Base-by-base conservation (phyloP, 2,329 filamentous ascomycete genomes). In the Trichoderma sp. region DNA sequence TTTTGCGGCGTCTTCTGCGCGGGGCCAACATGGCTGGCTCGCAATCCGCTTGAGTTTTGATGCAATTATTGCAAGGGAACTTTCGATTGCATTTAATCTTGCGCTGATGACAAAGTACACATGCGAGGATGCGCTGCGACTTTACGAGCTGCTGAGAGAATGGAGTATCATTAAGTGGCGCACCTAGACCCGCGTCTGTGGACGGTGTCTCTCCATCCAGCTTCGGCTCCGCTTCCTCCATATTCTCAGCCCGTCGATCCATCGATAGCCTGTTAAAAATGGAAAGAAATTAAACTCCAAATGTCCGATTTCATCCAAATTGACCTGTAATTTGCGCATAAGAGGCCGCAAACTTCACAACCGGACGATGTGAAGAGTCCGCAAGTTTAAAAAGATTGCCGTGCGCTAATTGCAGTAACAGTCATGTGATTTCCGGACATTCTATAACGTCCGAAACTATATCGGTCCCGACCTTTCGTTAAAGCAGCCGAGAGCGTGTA, bases 11-110 rank as follows among this genome's bases (percentile, higher is more conserved):
- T 82, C 4, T 83, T 80, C 4, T 79, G 3, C 84, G 79, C 82
- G 86, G 81, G 79, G 85, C 75, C 18, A 81, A 75, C 65, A 86
- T 75, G 79, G 85, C 78, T 65, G 87, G 80, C 74, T 85, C 79
- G 75, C 89, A 93, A 60, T 88, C 82, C 0, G 80, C 81, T 0
- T 82, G 78, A 12, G 85, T 80, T 71, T 85, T 88, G 45, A 84
- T 78, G 78, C 91, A 92, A 71, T 88, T 88, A 2, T 85, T 80
- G 78, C 91, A 93, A 3, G 91, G 91, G 77, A 88, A 88, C 27
- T 83, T 86, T 75, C 89, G 88, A 78, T 92, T 87, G 81, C 91
- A 93, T 76, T 89, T 91, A 50, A 92, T 84, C 79, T 92, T 93
- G 67, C 91, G 88, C 78, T 91, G 90, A 79, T 93, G 91, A 77